Evolutionary conservation across 306 rosid genomes (phyloP).

Genomic region (Calophaca sinica): DNA sequence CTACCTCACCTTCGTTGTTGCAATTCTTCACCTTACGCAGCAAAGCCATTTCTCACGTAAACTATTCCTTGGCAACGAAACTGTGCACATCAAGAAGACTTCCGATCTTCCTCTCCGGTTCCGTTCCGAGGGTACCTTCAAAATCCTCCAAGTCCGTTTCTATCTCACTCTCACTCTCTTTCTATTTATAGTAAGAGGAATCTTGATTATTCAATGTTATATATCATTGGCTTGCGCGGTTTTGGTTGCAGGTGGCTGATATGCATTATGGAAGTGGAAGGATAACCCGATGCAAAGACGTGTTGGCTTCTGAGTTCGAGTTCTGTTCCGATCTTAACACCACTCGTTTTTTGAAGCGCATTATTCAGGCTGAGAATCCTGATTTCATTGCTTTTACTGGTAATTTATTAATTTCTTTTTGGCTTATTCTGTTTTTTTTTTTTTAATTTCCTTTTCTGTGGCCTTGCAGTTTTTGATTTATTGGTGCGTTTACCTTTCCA

Average conservation of each 20-base stretch:
- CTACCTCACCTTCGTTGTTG: conserved; percentile 50
- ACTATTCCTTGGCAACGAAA: conserved; percentile 51
- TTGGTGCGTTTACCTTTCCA: neutral
- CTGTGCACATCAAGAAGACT: conserved; percentile 56
- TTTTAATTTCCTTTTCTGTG: neutral
- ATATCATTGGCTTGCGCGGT: neutral
- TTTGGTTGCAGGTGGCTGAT: conserved; percentile 78
- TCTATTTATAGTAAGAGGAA: neutral
- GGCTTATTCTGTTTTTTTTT: neutral
- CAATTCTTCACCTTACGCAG: conserved; percentile 49
- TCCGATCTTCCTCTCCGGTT: conserved; percentile 85
- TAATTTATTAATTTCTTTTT: conserved; percentile 29
- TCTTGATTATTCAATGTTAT: neutral
- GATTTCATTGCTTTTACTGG: conserved; percentile 94
- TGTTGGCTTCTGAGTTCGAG: conserved; percentile 65
- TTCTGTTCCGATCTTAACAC: conserved; percentile 89
- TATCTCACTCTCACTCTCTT: neutral
- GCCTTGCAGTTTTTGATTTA: neutral
- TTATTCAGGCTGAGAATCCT: conserved; percentile 72
- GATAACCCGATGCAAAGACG: conserved; percentile 74
- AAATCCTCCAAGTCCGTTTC: conserved; percentile 71
- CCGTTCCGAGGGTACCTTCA: conserved; percentile 84
- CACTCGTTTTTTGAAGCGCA: conserved; percentile 64
- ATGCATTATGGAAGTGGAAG: conserved; percentile 83
- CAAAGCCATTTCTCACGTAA: conserved; percentile 48